Percentiles rank a stretch among this genome's conserved stretches.
These are phyloP conservation scores for Uronychia setigera DNA, from an alignment of 73 alveolate species.

Conservation along the genomic window DNA sequence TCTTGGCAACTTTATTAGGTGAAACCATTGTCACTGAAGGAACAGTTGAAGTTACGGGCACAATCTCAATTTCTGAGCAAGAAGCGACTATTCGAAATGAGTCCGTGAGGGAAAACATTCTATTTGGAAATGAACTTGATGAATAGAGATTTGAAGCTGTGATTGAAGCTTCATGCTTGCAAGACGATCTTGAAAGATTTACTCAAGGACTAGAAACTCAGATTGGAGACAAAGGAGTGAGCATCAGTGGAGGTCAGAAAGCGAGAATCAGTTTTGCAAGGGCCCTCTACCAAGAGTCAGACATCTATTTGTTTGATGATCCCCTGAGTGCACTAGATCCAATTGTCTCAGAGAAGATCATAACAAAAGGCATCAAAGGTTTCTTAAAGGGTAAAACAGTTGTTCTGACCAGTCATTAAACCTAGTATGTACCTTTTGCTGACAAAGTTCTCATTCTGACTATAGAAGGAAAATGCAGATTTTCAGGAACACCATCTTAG, in stretches of 20 bases:
- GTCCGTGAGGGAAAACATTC: conserved; percentile 49
- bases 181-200: conserved; percentile 36
- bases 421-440: conserved; percentile 27
- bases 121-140: conserved; percentile 47
- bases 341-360: background rate
- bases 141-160: conserved; percentile 38
- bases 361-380: background rate
- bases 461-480: conserved; percentile 13
- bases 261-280: conserved; percentile 70
- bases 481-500: background rate
- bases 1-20: conserved; percentile 64
- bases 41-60: conserved; percentile 59
- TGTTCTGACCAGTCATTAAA: conserved; percentile 65
- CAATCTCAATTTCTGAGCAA: conserved; percentile 44
- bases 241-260: conserved; percentile 65
- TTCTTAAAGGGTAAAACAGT: conserved; percentile 39
- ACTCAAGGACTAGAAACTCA: conserved; percentile 49
- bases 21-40: conserved; percentile 44
- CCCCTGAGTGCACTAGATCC: conserved; percentile 49
- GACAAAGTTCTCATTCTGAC: conserved; percentile 38
- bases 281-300: conserved; percentile 58
- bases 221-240: conserved; percentile 72
- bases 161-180: conserved; percentile 27
- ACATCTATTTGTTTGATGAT: conserved; percentile 52
- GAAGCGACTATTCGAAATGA: conserved; percentile 59